These are phyloP conservation scores for Cadophora sp. DNA, from an alignment of 2,329 filamentous ascomycete genomes.

Conservation along the genomic window DNA sequence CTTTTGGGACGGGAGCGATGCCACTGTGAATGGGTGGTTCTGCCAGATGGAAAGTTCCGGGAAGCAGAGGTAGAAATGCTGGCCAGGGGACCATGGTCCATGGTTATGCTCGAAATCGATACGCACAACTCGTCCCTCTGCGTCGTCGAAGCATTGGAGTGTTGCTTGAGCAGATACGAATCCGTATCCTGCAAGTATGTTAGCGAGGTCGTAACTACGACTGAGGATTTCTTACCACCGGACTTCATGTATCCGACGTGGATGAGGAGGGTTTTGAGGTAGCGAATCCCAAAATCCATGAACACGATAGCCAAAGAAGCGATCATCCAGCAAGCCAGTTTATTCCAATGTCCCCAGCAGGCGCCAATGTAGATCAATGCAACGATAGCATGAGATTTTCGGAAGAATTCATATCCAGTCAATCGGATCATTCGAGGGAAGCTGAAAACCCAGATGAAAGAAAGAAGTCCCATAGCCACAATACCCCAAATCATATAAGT, in stretches of 20 bases:
- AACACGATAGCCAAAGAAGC: slow-evolving; percentile 70
- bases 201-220: slow-evolving; percentile 22
- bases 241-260: slow-evolving; percentile 61
- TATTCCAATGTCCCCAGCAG: slow-evolving; percentile 77
- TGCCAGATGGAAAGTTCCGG: slow-evolving; percentile 75
- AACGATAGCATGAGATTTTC: slow-evolving; percentile 75
- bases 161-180: slow-evolving; percentile 61
- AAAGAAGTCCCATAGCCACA: slow-evolving; percentile 69
- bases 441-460: slow-evolving; percentile 66
- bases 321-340: slow-evolving; percentile 72
- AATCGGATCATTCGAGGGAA: slow-evolving; percentile 63
- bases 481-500: slow-evolving; percentile 77
- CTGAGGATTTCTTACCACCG: slow-evolving; percentile 37
- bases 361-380: slow-evolving; percentile 78
- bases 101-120: slow-evolving; percentile 73
- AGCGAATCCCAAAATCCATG: slow-evolving; percentile 66
- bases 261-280: slow-evolving; percentile 63
- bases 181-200: slow-evolving; percentile 50
- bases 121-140: slow-evolving; percentile 67
- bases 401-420: slow-evolving; percentile 80
- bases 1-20: slow-evolving; percentile 69
- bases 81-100: slow-evolving; percentile 69
- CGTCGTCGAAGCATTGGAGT: slow-evolving; percentile 57
- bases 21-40: slow-evolving; percentile 79
- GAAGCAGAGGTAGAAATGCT: slow-evolving; percentile 81